Percentiles rank a stretch among this genome's conserved stretches.
Conservation (phyloP, 768 basidiomycete genomes). For the Mycena albidolilacea region DNA sequence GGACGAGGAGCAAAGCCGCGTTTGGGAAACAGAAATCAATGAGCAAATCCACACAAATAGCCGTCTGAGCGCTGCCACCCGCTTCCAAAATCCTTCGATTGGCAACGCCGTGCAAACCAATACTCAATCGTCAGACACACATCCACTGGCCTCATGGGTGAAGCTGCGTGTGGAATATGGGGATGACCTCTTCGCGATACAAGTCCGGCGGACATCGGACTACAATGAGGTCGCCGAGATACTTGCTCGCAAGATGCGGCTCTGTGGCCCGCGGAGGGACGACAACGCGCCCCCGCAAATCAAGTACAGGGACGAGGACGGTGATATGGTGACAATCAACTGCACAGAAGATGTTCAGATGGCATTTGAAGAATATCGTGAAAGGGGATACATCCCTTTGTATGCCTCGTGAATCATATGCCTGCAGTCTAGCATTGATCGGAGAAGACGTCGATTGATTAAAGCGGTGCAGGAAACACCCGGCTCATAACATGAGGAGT, state of each 20-base stretch:
- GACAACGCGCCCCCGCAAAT: conserved; percentile 88
- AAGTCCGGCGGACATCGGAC: conserved; percentile 85
- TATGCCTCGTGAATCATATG: too few relatives aligned
- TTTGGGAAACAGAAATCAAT: conserved; percentile 94
- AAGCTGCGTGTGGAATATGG: conserved; percentile 96
- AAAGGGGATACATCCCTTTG: too few relatives aligned
- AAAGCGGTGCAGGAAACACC: too few relatives aligned
- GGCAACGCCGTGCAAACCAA: conserved; percentile 52
- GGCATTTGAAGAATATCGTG: conserved; percentile 90
- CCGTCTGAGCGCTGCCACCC: conserved; percentile 77
- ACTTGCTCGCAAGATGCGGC: conserved; percentile 92
- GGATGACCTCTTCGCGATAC: conserved; percentile 95
- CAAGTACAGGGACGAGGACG: conserved; percentile 94
- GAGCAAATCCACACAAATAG: conserved; percentile 86
- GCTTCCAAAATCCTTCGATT: conserved; percentile 77
- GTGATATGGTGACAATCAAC: conserved; percentile 89
- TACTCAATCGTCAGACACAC: conserved; percentile 41
- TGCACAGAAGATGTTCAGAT: conserved; percentile 95
- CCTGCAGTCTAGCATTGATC: too few relatives aligned
- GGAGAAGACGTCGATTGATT: too few relatives aligned
- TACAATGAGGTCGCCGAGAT: conserved; percentile 90
- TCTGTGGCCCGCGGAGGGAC: conserved; percentile 87
- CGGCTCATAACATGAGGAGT: too few relatives aligned
- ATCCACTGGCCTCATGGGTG: conserved; percentile 67
- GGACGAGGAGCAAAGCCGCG: conserved; percentile 90